phyloP scores from a whole-genome alignment of 306 rosid genomes.

The Citrullus colocynthis region DNA sequence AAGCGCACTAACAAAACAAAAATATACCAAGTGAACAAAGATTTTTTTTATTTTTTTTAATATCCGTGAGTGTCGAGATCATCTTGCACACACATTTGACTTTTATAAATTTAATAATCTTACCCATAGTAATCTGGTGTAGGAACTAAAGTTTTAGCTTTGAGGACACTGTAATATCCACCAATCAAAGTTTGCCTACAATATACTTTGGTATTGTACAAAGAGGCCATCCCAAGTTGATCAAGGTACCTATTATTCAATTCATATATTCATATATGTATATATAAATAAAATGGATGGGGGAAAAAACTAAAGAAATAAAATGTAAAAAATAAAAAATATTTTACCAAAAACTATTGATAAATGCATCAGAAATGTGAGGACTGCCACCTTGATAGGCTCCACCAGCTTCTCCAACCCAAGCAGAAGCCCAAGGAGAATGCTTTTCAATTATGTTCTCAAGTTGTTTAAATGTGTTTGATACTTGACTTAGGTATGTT shows the following conservation, averaged over 20 bases:
- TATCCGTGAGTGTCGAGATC: too few species aligned
- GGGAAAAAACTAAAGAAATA: too few species aligned
- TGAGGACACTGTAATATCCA: neutral
- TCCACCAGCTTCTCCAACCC: constrained; percentile 99
- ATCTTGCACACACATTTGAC: too few species aligned
- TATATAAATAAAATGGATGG: too few species aligned
- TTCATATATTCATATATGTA: neutral
- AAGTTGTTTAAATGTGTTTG: constrained; percentile 29
- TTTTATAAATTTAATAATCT: neutral
- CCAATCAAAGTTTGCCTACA: neutral
- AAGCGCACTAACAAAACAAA: neutral
- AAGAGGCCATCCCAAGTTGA: neutral
- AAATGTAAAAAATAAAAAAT: too few species aligned
- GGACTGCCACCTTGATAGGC: constrained; percentile 72
- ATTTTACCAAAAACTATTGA: constrained; percentile 22
- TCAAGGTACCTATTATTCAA: neutral
- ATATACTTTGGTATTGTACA: neutral
- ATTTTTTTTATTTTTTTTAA: too few species aligned
- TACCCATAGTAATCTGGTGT: neutral
- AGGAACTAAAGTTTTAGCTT: neutral
- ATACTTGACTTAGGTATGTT: constrained; percentile 28
- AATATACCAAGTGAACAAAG: too few species aligned
- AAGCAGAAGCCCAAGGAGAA: constrained; percentile 42
- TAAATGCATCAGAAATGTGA: constrained; percentile 51
- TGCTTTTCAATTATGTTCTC: constrained; percentile 30